A percentile compares a stretch with the other conserved stretches of the same genome.
These are phyloP conservation scores for Trypanosoma grayi DNA, from an alignment of 208 protist species.

Conservation along the genomic window DNA sequence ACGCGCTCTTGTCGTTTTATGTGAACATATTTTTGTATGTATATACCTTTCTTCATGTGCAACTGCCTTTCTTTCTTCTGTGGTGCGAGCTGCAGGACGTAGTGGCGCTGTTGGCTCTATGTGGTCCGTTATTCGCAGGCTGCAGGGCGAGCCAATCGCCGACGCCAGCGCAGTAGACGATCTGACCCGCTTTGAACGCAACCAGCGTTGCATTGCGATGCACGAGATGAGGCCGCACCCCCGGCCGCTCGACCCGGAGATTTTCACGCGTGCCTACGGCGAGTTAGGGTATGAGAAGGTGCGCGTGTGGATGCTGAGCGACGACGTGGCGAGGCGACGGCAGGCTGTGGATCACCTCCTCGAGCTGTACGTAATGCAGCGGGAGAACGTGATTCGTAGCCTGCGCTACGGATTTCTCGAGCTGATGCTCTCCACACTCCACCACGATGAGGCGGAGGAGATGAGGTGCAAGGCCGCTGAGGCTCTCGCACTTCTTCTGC, in stretches of 20 bases:
- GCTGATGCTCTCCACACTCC: constrained; percentile 52
- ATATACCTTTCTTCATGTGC: too few relatives aligned
- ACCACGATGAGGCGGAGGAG: constrained; percentile 49
- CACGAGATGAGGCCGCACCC: constrained; percentile 69
- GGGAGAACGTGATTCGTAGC: constrained; percentile 59
- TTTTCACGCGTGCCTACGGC: constrained; percentile 66
- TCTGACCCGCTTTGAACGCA: constrained; percentile 29
- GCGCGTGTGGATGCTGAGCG: constrained; percentile 62
- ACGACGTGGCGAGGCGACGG: constrained; percentile 39
- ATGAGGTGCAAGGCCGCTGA: constrained; percentile 62
- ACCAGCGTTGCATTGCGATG: constrained; percentile 70
- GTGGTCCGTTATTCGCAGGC: constrained; percentile 72
- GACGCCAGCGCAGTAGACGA: constrained; percentile 7
- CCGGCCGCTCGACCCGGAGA: constrained; percentile 51
- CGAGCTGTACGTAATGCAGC: constrained; percentile 66
- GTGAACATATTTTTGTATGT: background rate
- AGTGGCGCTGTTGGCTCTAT: constrained; percentile 21
- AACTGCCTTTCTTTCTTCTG: constrained; percentile 2
- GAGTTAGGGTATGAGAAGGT: constrained; percentile 68
- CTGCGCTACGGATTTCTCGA: constrained; percentile 52
- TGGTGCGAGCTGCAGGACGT: background rate
- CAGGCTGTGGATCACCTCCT: constrained; percentile 70
- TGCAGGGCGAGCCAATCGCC: constrained; percentile 44
- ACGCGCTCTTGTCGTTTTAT: background rate
- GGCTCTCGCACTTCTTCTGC: constrained; percentile 62